These are phyloP conservation scores for Paraphaeosphaeria sporulosa DNA, from an alignment of 2,329 filamentous ascomycete species.

Conservation along the genomic window DNA sequence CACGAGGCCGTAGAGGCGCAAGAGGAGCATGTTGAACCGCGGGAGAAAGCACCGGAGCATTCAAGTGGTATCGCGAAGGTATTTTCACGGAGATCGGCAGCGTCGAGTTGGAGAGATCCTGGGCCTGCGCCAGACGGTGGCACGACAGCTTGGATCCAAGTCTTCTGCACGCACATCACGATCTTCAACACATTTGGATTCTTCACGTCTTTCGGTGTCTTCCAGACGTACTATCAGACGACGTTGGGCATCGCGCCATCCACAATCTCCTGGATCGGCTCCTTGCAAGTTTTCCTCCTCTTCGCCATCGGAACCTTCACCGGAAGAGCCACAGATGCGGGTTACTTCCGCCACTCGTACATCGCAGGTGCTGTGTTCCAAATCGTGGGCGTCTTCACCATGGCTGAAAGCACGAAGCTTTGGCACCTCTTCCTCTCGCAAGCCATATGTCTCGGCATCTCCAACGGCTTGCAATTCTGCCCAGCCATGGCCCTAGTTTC, in stretches of 20 bases:
- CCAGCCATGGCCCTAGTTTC: slow-evolving; percentile 63
- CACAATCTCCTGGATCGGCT: slow-evolving; percentile 44
- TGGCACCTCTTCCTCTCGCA: slow-evolving; percentile 55
- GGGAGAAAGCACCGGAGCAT: background rate
- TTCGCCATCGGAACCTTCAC: slow-evolving; percentile 41
- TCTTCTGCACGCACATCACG: slow-evolving; percentile 58
- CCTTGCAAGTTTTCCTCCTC: slow-evolving; percentile 42
- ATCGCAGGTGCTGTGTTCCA: slow-evolving; percentile 43
- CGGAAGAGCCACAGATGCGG: slow-evolving; percentile 41
- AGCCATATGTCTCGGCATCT: slow-evolving; percentile 65
- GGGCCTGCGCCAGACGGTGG: slow-evolving; percentile 57
- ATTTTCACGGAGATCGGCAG: slow-evolving; percentile 32
- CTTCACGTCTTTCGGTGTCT: slow-evolving; percentile 64
- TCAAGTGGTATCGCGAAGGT: slow-evolving; percentile 24
- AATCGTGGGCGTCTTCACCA: slow-evolving; percentile 41
- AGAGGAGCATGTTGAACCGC: slow-evolving; percentile 10
- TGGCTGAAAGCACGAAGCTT: slow-evolving; percentile 35
- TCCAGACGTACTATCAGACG: slow-evolving; percentile 61
- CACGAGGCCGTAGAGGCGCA: slow-evolving; percentile 19
- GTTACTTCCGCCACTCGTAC: slow-evolving; percentile 37
- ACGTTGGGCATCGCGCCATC: slow-evolving; percentile 47
- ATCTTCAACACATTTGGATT: slow-evolving; percentile 66
- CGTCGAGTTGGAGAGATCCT: slow-evolving; percentile 31
- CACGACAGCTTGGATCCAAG: slow-evolving; percentile 63
- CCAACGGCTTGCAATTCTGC: slow-evolving; percentile 60